Evolutionary conservation across 495 filamentous ascomycete species (phyloP).

Genomic region (Neurospora sublineolata): DNA sequence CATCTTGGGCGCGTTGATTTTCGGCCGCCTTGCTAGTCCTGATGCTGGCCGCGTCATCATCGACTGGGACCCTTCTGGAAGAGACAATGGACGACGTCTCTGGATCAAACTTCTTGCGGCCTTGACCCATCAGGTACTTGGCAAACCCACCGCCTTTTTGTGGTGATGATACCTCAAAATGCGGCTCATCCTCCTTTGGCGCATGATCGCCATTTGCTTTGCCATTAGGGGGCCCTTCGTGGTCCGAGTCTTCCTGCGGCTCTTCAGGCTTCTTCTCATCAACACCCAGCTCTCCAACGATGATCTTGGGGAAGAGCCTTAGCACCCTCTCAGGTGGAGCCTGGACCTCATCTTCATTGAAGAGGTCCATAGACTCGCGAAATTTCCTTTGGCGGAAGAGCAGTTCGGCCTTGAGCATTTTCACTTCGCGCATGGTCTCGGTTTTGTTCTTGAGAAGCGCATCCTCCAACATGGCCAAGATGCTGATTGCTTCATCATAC

Average conservation of each 20-base stretch:
- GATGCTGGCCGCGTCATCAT: constrained; percentile 37
- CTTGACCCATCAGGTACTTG: constrained; percentile 41
- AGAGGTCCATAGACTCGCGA: constrained; percentile 78
- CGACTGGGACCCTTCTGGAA: constrained; percentile 33
- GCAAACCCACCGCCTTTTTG: constrained; percentile 31
- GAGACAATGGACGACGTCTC: constrained; percentile 59
- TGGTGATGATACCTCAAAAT: constrained; percentile 27
- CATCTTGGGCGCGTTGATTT: constrained; percentile 44
- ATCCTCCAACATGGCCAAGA: constrained; percentile 83
- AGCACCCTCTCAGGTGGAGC: constrained; percentile 87
- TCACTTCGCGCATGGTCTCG: constrained; percentile 65
- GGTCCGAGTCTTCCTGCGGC: constrained; percentile 23
- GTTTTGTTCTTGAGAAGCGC: constrained; percentile 77
- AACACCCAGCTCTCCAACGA: constrained; percentile 62
- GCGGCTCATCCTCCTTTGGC: constrained; percentile 19
- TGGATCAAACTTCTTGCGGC: constrained; percentile 35
- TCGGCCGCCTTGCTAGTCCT: constrained; percentile 19
- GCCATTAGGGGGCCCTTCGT: constrained; percentile 36
- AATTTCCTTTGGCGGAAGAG: constrained; percentile 78
- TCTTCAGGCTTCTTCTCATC: constrained; percentile 29
- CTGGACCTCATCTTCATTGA: constrained; percentile 64
- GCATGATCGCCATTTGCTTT: constrained; percentile 33
- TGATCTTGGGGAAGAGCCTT: constrained; percentile 66
- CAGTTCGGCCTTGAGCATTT: constrained; percentile 78
- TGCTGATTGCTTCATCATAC: constrained; percentile 85